Conservation (phyloP, 129 eudicot genomes). For the Pulicaria dysenterica region DNA sequence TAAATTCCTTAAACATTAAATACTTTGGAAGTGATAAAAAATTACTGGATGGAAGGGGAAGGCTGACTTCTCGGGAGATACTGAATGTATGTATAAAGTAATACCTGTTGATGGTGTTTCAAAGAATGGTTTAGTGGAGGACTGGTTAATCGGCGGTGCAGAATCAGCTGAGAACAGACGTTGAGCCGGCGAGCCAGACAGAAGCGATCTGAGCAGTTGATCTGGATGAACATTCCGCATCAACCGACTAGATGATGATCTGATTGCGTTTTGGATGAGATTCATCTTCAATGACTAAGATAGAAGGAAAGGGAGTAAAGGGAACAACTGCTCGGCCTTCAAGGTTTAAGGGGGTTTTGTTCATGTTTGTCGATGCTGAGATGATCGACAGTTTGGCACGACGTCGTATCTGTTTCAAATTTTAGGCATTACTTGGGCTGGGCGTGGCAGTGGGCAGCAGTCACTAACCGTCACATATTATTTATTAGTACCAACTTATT, state of each 20-base stretch:
- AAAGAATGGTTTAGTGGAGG: constrained; percentile 35
- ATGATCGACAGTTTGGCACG: not conserved
- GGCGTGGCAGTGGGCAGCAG: not conserved
- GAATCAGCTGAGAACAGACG: constrained; percentile 52
- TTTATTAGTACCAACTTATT: too few species aligned
- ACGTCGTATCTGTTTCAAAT: not conserved
- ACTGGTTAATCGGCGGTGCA: constrained; percentile 35
- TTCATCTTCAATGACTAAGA: constrained; percentile 34
- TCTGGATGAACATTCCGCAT: constrained; percentile 26
- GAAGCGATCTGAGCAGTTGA: constrained; percentile 35
- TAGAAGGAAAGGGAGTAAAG: not conserved
- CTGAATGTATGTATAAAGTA: not conserved
- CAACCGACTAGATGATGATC: constrained; percentile 38
- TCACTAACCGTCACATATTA: too few species aligned
- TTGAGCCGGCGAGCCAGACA: constrained; percentile 24
- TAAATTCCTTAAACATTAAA: not conserved
- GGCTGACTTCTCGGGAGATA: not conserved
- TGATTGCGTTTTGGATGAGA: constrained; percentile 43
- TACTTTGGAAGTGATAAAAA: not conserved
- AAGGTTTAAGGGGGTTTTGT: constrained; percentile 35
- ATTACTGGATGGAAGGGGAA: not conserved
- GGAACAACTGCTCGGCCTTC: constrained; percentile 2
- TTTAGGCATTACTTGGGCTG: not conserved
- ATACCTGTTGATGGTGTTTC: constrained; percentile 43
- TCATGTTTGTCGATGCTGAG: not conserved